Conservation (phyloP, 202 grass and related monocot species). For the Thinopyrum obtusiflorum region DNA sequence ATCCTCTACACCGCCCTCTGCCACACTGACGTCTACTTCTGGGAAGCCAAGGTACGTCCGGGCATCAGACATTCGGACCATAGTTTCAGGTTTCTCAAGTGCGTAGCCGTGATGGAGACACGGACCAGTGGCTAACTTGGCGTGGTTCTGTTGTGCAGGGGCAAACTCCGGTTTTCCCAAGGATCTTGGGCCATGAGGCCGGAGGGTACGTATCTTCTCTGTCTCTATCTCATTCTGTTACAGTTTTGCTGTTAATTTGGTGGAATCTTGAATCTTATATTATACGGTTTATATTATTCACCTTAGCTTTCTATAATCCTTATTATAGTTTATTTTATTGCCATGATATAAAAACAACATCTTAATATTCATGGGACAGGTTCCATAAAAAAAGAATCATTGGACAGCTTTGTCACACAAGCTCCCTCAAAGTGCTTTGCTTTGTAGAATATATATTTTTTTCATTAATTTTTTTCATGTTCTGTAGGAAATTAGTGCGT, state of each 20-base stretch:
- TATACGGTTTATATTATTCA: background rate
- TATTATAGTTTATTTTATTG: constrained; percentile 12
- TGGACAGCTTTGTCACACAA: background rate
- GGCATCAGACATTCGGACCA: background rate
- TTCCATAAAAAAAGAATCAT: background rate
- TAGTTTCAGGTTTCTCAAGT: background rate
- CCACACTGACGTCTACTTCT: constrained; percentile 87
- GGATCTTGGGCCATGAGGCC: constrained; percentile 84
- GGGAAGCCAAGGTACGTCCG: constrained; percentile 64
- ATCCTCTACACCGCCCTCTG: constrained; percentile 79
- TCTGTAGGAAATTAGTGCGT: background rate
- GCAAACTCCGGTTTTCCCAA: constrained; percentile 77
- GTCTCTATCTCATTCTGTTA: background rate
- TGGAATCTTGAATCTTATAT: background rate
- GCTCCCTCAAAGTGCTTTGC: background rate
- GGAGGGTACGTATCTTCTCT: constrained; percentile 50
- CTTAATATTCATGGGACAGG: background rate
- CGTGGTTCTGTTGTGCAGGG: constrained; percentile 37
- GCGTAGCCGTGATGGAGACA: too few relatives aligned
- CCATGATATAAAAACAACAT: background rate
- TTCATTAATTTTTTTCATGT: background rate
- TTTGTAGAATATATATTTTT: background rate
- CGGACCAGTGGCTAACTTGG: background rate
- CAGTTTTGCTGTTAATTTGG: background rate
- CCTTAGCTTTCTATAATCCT: background rate